Evolutionary conservation across 768 basidiomycete genomes (phyloP), one percentile per base, ranked within the genome.

Genomic region (Pleurotus tuber-regium): DNA sequence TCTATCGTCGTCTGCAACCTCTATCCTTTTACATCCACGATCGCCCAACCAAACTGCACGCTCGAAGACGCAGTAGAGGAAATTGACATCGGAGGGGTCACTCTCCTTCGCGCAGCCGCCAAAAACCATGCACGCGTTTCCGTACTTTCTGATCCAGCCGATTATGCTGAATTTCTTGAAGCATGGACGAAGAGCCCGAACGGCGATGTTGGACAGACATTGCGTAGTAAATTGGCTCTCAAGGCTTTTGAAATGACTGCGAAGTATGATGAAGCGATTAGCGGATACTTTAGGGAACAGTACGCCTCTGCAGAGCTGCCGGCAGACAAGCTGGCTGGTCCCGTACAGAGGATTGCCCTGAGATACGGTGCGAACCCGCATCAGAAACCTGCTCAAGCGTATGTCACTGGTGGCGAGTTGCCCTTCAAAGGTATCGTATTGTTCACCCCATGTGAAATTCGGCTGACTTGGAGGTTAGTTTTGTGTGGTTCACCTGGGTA

Each of bases 211-310:
- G 83, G 82, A 0, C 84, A 87, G 55, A 73, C 71, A 14, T 66
- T 94, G 51, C 75, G 88, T 54, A 86, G 80, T 65, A 87, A 83
- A 50, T 76, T 98, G 39, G 97, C 97, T 4, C 74, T 99, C 62
- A 97, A 98, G 74, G 97, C 97, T 1, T 99, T 99, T 62, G 94
- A 98, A 70, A 86, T 87, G 83, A 99, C 97, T 0, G 90, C 95
- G 2, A 79, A 78, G 52, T 99, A 99, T 66, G 97, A 99, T 68
- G 88, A 87, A 14, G 94, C 94, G 12, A 99, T 99, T 63, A 86
- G 92, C 54, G 89, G 86, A 30, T 99, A 99, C 72, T 98, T 99
- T 78, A 81, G 97, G 57, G 89, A 92, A 63, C 87, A 97, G 66
- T 98, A 98, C 66, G 92, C 92, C 0, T 88, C 88, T 24, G 79